phyloP scores from a whole-genome alignment of 2,329 filamentous ascomycete species.

The Capronia americana region DNA sequence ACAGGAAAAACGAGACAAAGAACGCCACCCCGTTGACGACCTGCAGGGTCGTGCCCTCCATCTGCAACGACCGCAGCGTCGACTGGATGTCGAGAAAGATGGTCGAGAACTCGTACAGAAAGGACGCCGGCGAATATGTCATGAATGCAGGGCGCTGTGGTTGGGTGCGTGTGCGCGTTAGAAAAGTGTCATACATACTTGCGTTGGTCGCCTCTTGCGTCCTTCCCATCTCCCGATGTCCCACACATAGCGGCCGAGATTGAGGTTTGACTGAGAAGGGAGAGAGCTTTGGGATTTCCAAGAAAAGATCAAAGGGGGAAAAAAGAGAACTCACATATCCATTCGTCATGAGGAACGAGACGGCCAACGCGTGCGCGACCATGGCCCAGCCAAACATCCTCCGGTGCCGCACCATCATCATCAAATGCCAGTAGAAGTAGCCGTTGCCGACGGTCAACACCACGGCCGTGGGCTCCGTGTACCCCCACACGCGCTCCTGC shows the following conservation, averaged over 20 bases:
- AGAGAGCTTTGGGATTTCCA: too few relatives aligned
- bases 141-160: constrained; percentile 10
- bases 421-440: constrained; percentile 15
- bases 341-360: constrained; percentile 15
- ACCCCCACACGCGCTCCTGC: constrained; percentile 9
- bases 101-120: constrained; percentile 14
- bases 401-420: constrained; percentile 9
- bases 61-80: background rate
- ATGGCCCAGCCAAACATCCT: constrained; percentile 10
- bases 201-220: background rate
- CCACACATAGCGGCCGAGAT: background rate
- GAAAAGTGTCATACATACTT: background rate
- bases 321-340: background rate
- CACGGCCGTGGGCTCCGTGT: constrained; percentile 2
- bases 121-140: constrained; percentile 8
- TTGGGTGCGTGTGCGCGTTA: background rate
- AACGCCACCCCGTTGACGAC: constrained; percentile 10
- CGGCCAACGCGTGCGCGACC: constrained; percentile 10
- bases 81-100: constrained; percentile 11
- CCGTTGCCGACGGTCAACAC: constrained; percentile 1
- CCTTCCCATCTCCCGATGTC: background rate
- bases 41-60: constrained; percentile 15
- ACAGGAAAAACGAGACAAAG: constrained; percentile 12
- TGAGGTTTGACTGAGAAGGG: background rate
- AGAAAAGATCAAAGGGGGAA: too few relatives aligned